Base-by-base conservation (phyloP, 257 asterid species). In the Gynochthodes officinalis region DNA sequence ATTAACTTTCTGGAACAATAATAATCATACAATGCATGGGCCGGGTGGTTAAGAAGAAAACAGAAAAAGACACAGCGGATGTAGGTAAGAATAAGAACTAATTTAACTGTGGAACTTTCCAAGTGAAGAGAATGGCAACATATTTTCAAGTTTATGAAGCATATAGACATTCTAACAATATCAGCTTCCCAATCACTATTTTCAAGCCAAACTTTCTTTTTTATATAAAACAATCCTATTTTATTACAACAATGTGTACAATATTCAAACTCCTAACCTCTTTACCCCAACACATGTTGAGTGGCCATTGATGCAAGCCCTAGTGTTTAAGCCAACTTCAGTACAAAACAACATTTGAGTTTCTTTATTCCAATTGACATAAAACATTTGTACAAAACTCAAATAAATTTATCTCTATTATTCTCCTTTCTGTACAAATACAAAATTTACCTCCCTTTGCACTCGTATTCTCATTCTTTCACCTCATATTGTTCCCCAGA, bases 341-440 rank as follows among this genome's bases (percentile, higher is more conserved):
- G 53, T 65, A 65, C 49, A 66, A 54, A 30, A 73, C 72, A 21
- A 60, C 27, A 35, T 13, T n/a, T 40, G 64, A 73, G 76, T 67
- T 64, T 43, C 46, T 69, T 76, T 69, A 80, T 80, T 73, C 71
- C 62, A 72, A 13, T 8, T 35, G 25, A 7, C 35, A 61, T 7
- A 49, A 60, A 65, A 48, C 43, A 54, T 49, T 39, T 59, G 70
- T 37, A 66, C 39, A 73, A 33, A 62, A 48, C 75, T 54, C 73
- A 67, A 67, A 9, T 28, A 53, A 75, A 11, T 37, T 21, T 8
- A n/a, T 64, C 70, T 49, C 63, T 75, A 14, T 65, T 44, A 15
- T 69, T 78, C 8, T 25, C 43, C 70, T 68, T 52, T 35, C 28
- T 69, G 28, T 64, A 73, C 76, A 73, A 57, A 62, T 76, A 35